phyloP scores from a whole-genome alignment of 805 yeast genomes.

The Starmerella vaccinii region DNA sequence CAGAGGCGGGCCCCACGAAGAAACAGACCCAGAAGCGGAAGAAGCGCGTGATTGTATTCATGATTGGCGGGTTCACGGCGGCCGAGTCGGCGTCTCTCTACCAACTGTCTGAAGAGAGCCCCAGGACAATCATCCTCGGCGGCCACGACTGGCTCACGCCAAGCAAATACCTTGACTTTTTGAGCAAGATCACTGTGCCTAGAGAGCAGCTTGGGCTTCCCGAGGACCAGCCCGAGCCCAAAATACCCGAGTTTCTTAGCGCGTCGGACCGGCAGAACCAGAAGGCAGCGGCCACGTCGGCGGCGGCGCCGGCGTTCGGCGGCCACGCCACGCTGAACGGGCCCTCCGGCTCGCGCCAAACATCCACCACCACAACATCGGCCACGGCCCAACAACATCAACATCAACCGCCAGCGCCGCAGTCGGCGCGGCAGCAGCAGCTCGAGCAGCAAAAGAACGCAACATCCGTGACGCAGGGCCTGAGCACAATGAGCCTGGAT shows the following conservation, averaged over 20 bases:
- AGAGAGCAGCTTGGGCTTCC: conserved; percentile 29
- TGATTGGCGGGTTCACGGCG: conserved; percentile 83
- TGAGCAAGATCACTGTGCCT: conserved; percentile 26
- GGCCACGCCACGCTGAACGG: neutral
- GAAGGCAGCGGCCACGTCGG: neutral
- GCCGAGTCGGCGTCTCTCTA: conserved; percentile 70
- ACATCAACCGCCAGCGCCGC: neutral
- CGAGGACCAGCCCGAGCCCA: conserved; percentile 26
- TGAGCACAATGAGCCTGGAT: conserved; percentile 1
- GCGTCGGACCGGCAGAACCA: conserved; percentile 11
- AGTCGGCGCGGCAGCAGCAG: neutral
- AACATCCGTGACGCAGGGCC: conserved; percentile 1
- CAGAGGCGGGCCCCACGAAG: neutral
- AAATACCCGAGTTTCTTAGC: conserved; percentile 28
- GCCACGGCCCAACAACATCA: too few species aligned
- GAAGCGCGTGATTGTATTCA: conserved; percentile 52
- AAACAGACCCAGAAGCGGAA: neutral
- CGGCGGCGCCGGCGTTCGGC: neutral
- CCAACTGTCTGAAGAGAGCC: conserved; percentile 48
- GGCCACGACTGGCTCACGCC: conserved; percentile 58
- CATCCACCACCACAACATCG: too few species aligned
- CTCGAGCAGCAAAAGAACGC: conserved; percentile 3
- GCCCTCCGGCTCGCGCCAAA: neutral
- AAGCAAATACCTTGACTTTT: conserved; percentile 26
- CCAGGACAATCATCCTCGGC: conserved; percentile 68